Base-by-base conservation (phyloP, 179 eudicot genomes). In the Camellia oleifera region DNA sequence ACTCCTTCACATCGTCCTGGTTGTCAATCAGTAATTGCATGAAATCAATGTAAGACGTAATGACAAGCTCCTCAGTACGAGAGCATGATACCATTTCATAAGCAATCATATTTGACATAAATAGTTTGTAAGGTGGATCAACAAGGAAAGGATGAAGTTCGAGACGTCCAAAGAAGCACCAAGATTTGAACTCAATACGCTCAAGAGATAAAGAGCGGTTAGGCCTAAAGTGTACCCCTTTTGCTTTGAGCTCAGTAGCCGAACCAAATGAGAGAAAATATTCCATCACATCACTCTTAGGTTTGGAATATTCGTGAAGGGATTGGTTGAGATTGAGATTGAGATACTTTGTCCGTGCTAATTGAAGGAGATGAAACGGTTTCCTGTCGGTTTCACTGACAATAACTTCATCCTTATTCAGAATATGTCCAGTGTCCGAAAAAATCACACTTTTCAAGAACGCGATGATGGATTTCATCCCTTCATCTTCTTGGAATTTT, bases 1-100 rank as follows among this genome's bases (percentile, higher is more conserved):
- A 54, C 69, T 62, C 69, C 17, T 76, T 44, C 69, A 76, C 54
- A 62, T 62, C 78, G 3, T 76, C 58, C 2, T 26, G 67, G 14
- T 11, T 0, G 50, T 71, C 54, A 50, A 71, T 71, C 13, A 71
- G 58, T 0, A 17, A 46, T 46, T 50, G 18, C 56, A 71, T 48
- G 75, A 71, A 71, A 50, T 18, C 3, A 11, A 71, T 0, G 60
- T 50, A 50, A n/a, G 58, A 26, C 7, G 53, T 48, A 0, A 18
- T 45, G 32, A 12, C 26, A 7, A 10, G 58, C 7, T n/a, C 18
- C 15, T 50, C 40, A 32, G 40, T 20, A n/a, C 0, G n/a, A 71
- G 48, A 13, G 0, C 18, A n/a, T 20, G 0, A 58, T 18, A 6
- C 3, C 20, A 71, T 3, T 6, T 71, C 74, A 18, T 48, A 70